Evolutionary conservation across 2,329 filamentous ascomycete genomes (phyloP).

Genomic region (Aspergillus tanneri): DNA sequence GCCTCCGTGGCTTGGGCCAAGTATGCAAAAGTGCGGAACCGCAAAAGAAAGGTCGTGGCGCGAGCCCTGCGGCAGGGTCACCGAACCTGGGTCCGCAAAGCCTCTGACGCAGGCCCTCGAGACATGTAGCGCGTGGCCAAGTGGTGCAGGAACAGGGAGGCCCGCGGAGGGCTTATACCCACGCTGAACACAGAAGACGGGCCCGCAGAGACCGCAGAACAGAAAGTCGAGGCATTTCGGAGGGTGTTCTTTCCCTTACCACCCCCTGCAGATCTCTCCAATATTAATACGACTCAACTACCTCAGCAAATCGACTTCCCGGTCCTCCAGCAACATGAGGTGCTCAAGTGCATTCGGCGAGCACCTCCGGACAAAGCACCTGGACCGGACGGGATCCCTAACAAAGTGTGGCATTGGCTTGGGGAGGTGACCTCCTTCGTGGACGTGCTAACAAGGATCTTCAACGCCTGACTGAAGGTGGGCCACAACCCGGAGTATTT

Average conservation of each 20-base stretch:
- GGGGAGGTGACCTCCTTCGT: not conserved
- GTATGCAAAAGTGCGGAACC: not conserved
- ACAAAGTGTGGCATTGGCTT: slow-evolving; percentile 8
- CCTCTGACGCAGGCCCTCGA: not conserved
- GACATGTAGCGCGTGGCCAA: slow-evolving; percentile 26
- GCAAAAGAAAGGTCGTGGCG: not conserved
- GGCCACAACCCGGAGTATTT: slow-evolving; percentile 11
- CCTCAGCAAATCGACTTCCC: slow-evolving; percentile 6
- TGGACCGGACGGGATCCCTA: slow-evolving; percentile 3
- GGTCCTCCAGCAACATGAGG: not conserved
- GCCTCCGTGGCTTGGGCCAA: not conserved
- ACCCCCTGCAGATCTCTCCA: not conserved
- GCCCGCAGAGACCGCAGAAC: not conserved
- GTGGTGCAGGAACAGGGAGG: slow-evolving; percentile 17
- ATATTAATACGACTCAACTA: slow-evolving; percentile 13
- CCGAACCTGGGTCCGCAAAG: not conserved
- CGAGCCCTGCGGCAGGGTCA: not conserved
- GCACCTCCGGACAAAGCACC: slow-evolving; percentile 5
- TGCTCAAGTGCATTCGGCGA: not conserved
- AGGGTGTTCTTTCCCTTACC: slow-evolving; percentile 3
- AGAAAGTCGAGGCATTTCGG: not conserved
- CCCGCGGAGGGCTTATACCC: slow-evolving; percentile 17
- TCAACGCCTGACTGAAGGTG: slow-evolving; percentile 1
- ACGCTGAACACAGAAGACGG: slow-evolving; percentile 1
- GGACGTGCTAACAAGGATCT: not conserved